Evolutionary conservation across 768 basidiomycete genomes (phyloP).

Genomic region (Trametes sanguinea): DNA sequence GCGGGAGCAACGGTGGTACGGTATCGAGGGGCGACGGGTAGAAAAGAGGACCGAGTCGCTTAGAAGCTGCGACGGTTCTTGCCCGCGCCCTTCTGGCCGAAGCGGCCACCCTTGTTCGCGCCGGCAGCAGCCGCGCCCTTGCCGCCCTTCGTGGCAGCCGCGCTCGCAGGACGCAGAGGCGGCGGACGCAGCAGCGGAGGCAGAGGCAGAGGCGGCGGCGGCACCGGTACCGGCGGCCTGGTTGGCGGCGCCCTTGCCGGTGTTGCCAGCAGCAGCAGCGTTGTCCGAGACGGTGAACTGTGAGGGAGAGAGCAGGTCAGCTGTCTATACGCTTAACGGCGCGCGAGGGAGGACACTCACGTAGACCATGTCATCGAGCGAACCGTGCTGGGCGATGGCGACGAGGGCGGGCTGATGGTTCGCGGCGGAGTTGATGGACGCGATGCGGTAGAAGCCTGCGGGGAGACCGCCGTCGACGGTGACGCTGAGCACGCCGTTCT

Average conservation of each 20-base stretch:
- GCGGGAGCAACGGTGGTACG: not conserved
- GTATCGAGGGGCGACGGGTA: not conserved
- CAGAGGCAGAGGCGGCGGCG: conserved; percentile 44
- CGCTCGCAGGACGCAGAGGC: not conserved
- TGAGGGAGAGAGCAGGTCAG: not conserved
- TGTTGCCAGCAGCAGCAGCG: conserved; percentile 24
- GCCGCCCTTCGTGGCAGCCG: conserved; percentile 12
- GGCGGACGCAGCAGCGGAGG: conserved; percentile 7
- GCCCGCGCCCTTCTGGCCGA: conserved; percentile 3
- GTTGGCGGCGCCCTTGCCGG: conserved; percentile 11
- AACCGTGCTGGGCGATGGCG: conserved; percentile 47
- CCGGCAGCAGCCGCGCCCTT: conserved; percentile 50
- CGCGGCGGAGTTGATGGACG: conserved; percentile 49
- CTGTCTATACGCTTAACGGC: not conserved
- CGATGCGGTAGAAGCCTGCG: conserved; percentile 45
- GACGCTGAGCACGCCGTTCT: conserved; percentile 44
- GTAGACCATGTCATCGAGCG: conserved; percentile 44
- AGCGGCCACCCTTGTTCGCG: conserved; percentile 11
- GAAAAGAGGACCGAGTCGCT: not conserved
- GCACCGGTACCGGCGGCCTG: conserved; percentile 29
- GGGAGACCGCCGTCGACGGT: conserved; percentile 45
- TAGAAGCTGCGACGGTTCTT: conserved; percentile 6
- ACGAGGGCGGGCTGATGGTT: conserved; percentile 47
- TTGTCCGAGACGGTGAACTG: conserved; percentile 27
- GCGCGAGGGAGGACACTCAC: conserved; percentile 23